Evolutionary conservation across 495 filamentous ascomycete species (phyloP), one percentile per base, ranked within the genome.

Genomic region (Platismatia glauca): DNA sequence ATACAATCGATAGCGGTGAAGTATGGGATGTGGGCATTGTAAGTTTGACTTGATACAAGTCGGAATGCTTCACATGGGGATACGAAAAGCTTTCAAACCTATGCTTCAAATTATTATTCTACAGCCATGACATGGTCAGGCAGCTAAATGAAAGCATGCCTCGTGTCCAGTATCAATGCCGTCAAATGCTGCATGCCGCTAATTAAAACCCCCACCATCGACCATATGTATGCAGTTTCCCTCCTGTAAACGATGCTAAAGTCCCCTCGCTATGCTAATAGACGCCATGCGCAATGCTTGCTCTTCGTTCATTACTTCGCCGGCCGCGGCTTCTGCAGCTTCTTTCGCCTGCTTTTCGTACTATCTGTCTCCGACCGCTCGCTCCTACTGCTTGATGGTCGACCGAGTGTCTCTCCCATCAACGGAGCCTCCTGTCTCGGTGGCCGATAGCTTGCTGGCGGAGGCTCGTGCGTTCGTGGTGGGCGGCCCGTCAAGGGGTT

Each of bases 381-480:
- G 56, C 50, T 38, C 22, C 12, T 44, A 55, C 24, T 52, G 38
- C 39, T 37, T 20, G 61, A 60, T 35, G 41, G 18, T 20, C 34
- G 27, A 41, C 44, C 44, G 44, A 57, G 48, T 41, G 48, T 59
- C 55, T 63, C 53, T 18, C 53, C 55, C 41, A 46, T 58, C 29
- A 58, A 34, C 15, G 41, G 46, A 24, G 37, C 61, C 34, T 57
- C 33, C 53, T 59, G 59, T 20, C 57, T 39, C 31, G 65, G 55
- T 46, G 56, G 55, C 35, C 58, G 59, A 55, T 62, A 55, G 48
- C 44, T 61, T 16, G 60, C 60, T 20, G 61, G 61, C 6, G 61
- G 61, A 37, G 61, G 61, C 29, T 44, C 41, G 35, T 58, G 61
- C 31, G 29, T 31, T 57, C 61, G 33, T 15, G 60, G 22, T n/a